Evolutionary conservation across 805 yeast species (phyloP).

Genomic region (Saccharomycopsis vini): DNA sequence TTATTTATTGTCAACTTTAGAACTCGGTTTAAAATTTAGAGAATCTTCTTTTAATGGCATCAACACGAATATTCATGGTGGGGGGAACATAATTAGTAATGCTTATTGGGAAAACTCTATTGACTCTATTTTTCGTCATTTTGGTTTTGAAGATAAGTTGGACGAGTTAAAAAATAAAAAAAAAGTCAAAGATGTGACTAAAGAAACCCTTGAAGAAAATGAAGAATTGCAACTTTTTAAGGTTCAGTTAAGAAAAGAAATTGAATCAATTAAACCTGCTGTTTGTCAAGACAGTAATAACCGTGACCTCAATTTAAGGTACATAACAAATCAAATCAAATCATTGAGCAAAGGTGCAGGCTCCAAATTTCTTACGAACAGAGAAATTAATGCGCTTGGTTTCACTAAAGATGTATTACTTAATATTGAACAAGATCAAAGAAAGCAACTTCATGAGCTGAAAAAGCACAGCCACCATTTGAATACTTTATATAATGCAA

Average conservation of each 20-base stretch:
- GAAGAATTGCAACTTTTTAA: constrained; percentile 21
- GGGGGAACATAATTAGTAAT: not conserved
- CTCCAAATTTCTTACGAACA: not conserved
- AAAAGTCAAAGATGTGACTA: not conserved
- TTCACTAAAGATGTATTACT: constrained; percentile 13
- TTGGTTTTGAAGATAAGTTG: no score
- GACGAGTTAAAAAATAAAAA: not conserved
- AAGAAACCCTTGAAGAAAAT: constrained; percentile 19
- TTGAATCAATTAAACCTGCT: constrained; percentile 8
- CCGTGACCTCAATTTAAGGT: constrained; percentile 4
- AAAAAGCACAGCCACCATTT: constrained; percentile 43
- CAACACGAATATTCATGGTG: constrained; percentile 19
- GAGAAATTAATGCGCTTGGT: constrained; percentile 8
- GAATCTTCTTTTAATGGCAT: constrained; percentile 28
- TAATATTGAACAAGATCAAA: no score
- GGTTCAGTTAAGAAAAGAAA: constrained; percentile 1
- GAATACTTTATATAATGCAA: constrained; percentile 65
- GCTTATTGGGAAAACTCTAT: not conserved
- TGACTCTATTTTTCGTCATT: constrained; percentile 3
- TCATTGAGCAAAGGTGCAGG: not conserved
- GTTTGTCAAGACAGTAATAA: constrained; percentile 9
- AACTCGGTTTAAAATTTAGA: constrained; percentile 38
- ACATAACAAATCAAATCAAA: not conserved
- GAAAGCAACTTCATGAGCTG: constrained; percentile 27
- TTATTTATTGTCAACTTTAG: constrained; percentile 46